Conservation (phyloP, 2,329 filamentous ascomycete species). For the Verticillium klebahnii region DNA sequence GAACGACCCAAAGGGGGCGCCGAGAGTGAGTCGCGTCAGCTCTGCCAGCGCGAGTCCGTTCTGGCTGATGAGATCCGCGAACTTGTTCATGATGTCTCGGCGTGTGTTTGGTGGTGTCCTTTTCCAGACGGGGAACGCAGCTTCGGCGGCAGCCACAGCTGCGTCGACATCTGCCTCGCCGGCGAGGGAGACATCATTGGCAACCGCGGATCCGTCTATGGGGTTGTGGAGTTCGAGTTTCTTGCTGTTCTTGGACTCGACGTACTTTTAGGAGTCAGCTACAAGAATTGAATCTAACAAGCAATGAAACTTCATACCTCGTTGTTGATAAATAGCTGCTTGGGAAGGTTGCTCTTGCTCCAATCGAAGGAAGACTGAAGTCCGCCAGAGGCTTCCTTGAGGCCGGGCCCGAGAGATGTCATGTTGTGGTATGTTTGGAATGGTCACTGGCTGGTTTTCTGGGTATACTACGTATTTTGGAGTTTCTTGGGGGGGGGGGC, state of each 20-base stretch:
- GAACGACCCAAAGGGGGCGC: slow-evolving; percentile 37
- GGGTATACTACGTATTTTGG: not conserved
- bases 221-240: slow-evolving; percentile 46
- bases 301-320: slow-evolving; percentile 18
- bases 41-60: slow-evolving; percentile 28
- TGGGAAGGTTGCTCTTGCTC: slow-evolving; percentile 26
- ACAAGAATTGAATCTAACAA: not conserved
- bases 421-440: slow-evolving; percentile 7
- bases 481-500: too few relatives aligned
- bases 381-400: slow-evolving; percentile 11
- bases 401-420: slow-evolving; percentile 17
- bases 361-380: slow-evolving; percentile 16
- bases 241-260: slow-evolving; percentile 36
- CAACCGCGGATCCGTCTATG: slow-evolving; percentile 41
- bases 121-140: slow-evolving; percentile 40
- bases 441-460: not conserved
- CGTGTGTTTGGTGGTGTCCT: slow-evolving; percentile 29
- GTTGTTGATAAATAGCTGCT: slow-evolving; percentile 33
- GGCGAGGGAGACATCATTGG: slow-evolving; percentile 41
- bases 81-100: slow-evolving; percentile 33
- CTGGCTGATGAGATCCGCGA: slow-evolving; percentile 37
- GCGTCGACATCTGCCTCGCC: slow-evolving; percentile 40
- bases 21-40: slow-evolving; percentile 40
- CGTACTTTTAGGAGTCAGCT: slow-evolving; percentile 21
- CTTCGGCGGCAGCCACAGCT: slow-evolving; percentile 42